These are phyloP conservation scores for Tuber umbilicatum DNA, from an alignment of 495 filamentous ascomycete species.

Conservation along the genomic window DNA sequence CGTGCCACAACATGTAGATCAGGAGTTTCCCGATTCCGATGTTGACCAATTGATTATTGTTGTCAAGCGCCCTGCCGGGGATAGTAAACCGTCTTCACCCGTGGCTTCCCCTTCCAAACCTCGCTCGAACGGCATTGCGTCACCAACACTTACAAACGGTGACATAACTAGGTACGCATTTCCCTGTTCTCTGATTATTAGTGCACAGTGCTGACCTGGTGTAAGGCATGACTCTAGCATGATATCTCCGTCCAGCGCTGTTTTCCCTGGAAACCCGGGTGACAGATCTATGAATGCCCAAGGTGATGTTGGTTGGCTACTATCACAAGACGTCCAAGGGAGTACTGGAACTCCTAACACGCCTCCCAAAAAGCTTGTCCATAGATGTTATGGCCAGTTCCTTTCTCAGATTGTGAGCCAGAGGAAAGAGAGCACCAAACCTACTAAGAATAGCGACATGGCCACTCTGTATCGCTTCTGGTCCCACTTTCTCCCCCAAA, in stretches of 20 bases:
- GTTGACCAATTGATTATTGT: slow-evolving; percentile 38
- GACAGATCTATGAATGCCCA: slow-evolving; percentile 2
- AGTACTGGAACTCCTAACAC: not conserved
- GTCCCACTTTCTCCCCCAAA: slow-evolving; percentile 66
- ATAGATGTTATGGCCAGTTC: slow-evolving; percentile 53
- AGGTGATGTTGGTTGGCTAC: slow-evolving; percentile 31
- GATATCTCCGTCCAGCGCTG: not conserved
- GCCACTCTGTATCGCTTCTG: slow-evolving; percentile 68
- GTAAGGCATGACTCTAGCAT: slow-evolving; percentile 18
- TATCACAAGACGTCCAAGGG: slow-evolving; percentile 22
- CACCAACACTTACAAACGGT: slow-evolving; percentile 19
- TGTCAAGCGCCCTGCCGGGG: slow-evolving; percentile 25
- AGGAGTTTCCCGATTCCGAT: slow-evolving; percentile 35
- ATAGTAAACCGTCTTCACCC: slow-evolving; percentile 26
- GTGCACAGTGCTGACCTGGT: not conserved
- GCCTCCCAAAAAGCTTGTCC: slow-evolving; percentile 37
- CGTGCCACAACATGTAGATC: slow-evolving; percentile 9
- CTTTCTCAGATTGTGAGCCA: slow-evolving; percentile 54
- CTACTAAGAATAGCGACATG: slow-evolving; percentile 55
- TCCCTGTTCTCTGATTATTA: not conserved
- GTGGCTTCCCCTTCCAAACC: slow-evolving; percentile 18
- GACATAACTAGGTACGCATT: slow-evolving; percentile 25
- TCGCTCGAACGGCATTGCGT: slow-evolving; percentile 18
- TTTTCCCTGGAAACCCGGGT: not conserved
- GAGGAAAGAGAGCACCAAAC: slow-evolving; percentile 47